Percentiles rank a stretch among this genome's conserved stretches.
phyloP scores from a whole-genome alignment of 1,284 basidiomycete genomes.

The Naganishia sp. region DNA sequence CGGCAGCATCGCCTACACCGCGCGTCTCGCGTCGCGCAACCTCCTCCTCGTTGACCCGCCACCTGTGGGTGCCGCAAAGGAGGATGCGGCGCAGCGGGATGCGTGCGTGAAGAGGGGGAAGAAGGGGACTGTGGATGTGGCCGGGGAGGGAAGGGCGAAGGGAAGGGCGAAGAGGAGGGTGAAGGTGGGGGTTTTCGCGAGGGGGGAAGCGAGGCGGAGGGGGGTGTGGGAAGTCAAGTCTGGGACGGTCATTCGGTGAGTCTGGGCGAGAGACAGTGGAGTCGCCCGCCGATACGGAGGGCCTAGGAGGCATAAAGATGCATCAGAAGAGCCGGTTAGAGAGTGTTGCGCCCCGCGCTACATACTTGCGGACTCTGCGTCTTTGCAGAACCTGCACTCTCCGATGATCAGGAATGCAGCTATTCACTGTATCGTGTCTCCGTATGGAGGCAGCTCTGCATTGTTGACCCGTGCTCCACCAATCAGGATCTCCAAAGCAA shows the following conservation, averaged over 20 bases:
- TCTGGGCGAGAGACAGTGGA: not conserved
- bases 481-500: too few species aligned
- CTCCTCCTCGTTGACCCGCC: slow-evolving; percentile 27
- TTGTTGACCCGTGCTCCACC: too few species aligned
- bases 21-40: slow-evolving; percentile 24
- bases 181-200: slow-evolving; percentile 24
- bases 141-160: slow-evolving; percentile 20
- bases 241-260: slow-evolving; percentile 24
- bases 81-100: slow-evolving; percentile 16
- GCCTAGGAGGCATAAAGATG: too few species aligned
- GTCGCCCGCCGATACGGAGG: too few species aligned
- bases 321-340: too few species aligned
- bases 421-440: not conserved
- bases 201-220: slow-evolving; percentile 21
- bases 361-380: too few species aligned
- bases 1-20: slow-evolving; percentile 20
- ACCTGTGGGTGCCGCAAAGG: slow-evolving; percentile 8
- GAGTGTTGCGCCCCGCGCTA: too few species aligned
- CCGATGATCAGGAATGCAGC: too few species aligned
- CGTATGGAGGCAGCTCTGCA: too few species aligned
- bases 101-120: slow-evolving; percentile 19
- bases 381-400: too few species aligned
- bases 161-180: slow-evolving; percentile 18
- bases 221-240: slow-evolving; percentile 22
- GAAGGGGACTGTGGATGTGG: slow-evolving; percentile 36